These are phyloP conservation scores for Mrakia hoshinonis DNA, from an alignment of 768 basidiomycete species.

Conservation along the genomic window DNA sequence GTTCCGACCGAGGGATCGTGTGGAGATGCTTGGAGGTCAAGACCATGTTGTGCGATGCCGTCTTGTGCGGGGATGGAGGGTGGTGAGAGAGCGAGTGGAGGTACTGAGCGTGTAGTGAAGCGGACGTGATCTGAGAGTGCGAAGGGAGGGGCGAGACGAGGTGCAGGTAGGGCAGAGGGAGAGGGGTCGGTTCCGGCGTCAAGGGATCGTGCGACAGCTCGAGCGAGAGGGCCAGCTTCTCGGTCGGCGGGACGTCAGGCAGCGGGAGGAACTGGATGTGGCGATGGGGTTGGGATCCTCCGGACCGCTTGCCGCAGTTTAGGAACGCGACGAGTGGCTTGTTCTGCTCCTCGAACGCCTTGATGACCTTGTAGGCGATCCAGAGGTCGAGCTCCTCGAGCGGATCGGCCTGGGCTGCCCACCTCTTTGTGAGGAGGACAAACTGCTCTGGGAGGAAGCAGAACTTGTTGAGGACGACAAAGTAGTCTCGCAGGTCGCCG, in stretches of 20 bases:
- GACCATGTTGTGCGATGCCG: conserved; percentile 17
- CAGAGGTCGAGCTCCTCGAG: conserved; percentile 18
- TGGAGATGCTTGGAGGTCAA: conserved; percentile 15
- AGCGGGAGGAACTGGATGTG: conserved; percentile 23
- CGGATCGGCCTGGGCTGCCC: conserved; percentile 13
- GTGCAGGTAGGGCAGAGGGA: conserved; percentile 23
- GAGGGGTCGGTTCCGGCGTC: conserved; percentile 1
- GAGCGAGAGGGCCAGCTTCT: conserved; percentile 14
- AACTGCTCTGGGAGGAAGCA: conserved; percentile 26
- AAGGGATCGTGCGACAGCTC: background rate
- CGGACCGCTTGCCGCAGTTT: conserved; percentile 16
- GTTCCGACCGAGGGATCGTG: conserved; percentile 12
- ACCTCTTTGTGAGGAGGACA: conserved; percentile 16
- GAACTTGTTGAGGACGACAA: conserved; percentile 25
- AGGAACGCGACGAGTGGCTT: conserved; percentile 7
- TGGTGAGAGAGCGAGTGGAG: conserved; percentile 7
- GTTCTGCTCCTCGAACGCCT: background rate
- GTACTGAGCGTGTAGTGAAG: conserved; percentile 14
- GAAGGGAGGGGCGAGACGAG: background rate
- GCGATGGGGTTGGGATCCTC: conserved; percentile 21
- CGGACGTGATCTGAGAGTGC: background rate
- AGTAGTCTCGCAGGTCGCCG: conserved; percentile 2
- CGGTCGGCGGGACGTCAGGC: background rate
- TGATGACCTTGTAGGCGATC: background rate
- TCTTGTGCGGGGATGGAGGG: background rate